These are phyloP conservation scores for Henckelia pumila DNA, from an alignment of 257 asterid species.

Conservation along the genomic window DNA sequence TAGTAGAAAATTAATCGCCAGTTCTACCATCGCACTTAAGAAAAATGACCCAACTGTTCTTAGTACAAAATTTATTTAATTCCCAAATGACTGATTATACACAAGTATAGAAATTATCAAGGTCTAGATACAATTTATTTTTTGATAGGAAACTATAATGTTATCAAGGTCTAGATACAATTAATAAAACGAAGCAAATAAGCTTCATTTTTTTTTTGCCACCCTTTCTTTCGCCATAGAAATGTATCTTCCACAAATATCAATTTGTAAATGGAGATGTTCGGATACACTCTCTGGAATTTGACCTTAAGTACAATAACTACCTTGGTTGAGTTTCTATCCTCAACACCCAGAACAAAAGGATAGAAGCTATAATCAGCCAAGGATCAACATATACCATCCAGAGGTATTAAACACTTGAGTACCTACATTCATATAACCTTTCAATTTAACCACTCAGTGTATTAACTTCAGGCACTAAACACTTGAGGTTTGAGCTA, in stretches of 20 bases:
- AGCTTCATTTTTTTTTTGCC: neutral
- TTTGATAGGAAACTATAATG: too few species aligned
- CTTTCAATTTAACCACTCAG: neutral
- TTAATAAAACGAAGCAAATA: conserved; percentile 5
- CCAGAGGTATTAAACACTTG: neutral
- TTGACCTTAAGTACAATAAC: neutral
- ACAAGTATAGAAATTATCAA: conserved; percentile 8
- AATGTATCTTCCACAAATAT: neutral
- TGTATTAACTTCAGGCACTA: too few species aligned
- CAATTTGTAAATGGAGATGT: neutral
- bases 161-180: neutral
- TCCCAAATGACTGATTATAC: conserved; percentile 1
- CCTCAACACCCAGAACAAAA: neutral
- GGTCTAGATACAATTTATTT: neutral
- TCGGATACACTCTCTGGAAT: conserved; percentile 1
- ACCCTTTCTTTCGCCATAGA: neutral
- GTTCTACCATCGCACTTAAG: neutral
- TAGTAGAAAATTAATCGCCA: conserved; percentile 5
- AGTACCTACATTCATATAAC: neutral
- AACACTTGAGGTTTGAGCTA: too few species aligned
- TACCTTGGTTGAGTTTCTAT: too few species aligned
- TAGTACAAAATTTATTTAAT: neutral
- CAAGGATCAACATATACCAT: neutral
- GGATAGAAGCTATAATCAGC: neutral
- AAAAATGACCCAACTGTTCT: neutral